Percentiles rank a stretch among this genome's conserved stretches.
phyloP scores from a whole-genome alignment of 1,284 basidiomycete genomes.

The Spongiforma sp. region DNA sequence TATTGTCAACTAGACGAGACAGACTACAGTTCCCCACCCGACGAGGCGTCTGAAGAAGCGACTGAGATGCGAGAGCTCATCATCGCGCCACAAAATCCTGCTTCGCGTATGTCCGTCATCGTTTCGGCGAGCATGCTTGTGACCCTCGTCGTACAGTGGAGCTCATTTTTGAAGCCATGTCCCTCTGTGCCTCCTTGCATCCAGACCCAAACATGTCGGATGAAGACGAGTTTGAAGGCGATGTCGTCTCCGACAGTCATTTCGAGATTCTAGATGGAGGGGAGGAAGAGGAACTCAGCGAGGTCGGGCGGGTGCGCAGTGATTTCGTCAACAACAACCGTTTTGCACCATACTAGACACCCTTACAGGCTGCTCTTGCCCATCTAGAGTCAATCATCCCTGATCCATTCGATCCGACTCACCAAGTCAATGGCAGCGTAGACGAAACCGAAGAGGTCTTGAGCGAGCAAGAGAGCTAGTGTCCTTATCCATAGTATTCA shows the following conservation, averaged over 20 bases:
- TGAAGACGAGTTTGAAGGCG: constrained; percentile 63
- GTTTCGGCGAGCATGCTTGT: constrained; percentile 12
- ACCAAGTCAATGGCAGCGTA: constrained; percentile 22
- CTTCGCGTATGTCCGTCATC: constrained; percentile 57
- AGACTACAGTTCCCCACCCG: constrained; percentile 31
- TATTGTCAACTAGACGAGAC: constrained; percentile 90
- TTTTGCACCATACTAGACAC: constrained; percentile 85
- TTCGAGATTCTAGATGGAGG: constrained; percentile 69
- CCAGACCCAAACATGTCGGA: constrained; percentile 71
- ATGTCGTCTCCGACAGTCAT: constrained; percentile 57
- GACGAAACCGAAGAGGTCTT: constrained; percentile 19
- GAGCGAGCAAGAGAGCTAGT: constrained; percentile 15
- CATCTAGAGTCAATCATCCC: constrained; percentile 79
- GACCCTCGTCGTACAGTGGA: constrained; percentile 62
- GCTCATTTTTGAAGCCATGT: constrained; percentile 86
- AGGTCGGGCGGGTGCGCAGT: constrained; percentile 93
- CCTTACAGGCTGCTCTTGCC: constrained; percentile 68
- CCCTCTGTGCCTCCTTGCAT: constrained; percentile 89
- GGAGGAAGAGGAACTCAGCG: constrained; percentile 72
- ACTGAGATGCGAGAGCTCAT: constrained; percentile 76
- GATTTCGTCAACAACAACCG: constrained; percentile 83
- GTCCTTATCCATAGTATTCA: too few species aligned
- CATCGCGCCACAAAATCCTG: constrained; percentile 65
- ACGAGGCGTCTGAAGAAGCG: constrained; percentile 39
- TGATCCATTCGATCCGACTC: constrained; percentile 42